Conservation (phyloP, 257 asterid species). For the Scutellaria baicalensis region DNA sequence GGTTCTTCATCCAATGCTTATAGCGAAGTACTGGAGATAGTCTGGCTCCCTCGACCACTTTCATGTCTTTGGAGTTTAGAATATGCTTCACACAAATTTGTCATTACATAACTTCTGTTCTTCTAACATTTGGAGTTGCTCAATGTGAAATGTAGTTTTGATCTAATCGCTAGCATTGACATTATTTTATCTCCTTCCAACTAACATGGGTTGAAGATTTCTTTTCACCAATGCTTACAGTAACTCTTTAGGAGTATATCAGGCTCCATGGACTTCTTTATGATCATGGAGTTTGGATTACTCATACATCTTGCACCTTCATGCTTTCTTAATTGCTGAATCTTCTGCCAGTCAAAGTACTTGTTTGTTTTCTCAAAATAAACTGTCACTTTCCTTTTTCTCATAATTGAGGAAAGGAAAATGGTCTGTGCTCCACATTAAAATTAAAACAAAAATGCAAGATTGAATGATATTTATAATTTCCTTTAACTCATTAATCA, state of each 20-base stretch:
- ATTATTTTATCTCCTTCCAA: constrained; percentile 12
- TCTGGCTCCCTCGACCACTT: constrained; percentile 25
- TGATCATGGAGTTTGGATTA: constrained; percentile 50
- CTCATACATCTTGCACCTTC: constrained; percentile 14
- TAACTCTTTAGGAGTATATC: constrained; percentile 29
- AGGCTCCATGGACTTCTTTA: constrained; percentile 31
- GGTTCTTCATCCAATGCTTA: constrained; percentile 23
- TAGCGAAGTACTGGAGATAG: constrained; percentile 15
- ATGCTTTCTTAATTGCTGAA: not conserved
- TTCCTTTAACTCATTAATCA: not conserved
- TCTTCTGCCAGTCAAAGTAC: not conserved
- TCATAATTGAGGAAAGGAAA: no score
- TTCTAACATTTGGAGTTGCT: not conserved
- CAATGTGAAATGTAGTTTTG: not conserved
- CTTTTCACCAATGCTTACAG: constrained; percentile 21
- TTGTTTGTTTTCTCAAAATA: not conserved
- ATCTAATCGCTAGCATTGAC: constrained; percentile 13
- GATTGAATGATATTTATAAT: no score
- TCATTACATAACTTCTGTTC: not conserved
- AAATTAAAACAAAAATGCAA: no score
- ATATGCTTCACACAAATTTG: not conserved
- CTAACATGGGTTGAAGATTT: constrained; percentile 19
- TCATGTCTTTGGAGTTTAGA: constrained; percentile 26
- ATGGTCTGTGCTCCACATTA: no score
- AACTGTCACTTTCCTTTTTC: no score